These are phyloP conservation scores for Picea glauca DNA, from an alignment of 75 land plant species.

Conservation along the genomic window DNA sequence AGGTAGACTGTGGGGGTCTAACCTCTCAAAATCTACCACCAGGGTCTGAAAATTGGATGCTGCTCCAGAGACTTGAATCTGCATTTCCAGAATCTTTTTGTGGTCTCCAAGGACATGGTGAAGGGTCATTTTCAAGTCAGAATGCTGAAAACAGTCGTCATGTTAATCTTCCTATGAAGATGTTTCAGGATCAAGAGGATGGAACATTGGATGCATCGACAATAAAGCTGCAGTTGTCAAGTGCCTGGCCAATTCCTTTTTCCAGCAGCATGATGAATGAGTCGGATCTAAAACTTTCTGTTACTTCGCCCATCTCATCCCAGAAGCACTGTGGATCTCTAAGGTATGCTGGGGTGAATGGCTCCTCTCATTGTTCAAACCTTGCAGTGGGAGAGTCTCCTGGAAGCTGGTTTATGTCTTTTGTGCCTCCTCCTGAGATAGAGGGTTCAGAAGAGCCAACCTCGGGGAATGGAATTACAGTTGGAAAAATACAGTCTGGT, in stretches of 20 bases:
- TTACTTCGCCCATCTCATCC: neutral
- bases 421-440: neutral
- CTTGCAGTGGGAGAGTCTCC: conserved; percentile 1
- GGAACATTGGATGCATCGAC: conserved; percentile 2
- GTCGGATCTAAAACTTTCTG: conserved; percentile 1
- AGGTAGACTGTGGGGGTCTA: neutral
- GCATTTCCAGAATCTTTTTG: neutral
- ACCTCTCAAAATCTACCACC: neutral
- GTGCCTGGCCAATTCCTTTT: conserved; percentile 2
- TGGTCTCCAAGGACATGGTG: neutral
- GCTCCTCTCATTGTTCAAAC: neutral
- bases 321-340: neutral
- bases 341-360: neutral
- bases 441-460: conserved; percentile 5
- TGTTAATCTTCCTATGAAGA: neutral
- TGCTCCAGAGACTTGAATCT: neutral
- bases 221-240: conserved; percentile 8
- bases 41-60: neutral
- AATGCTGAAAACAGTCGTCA: neutral
- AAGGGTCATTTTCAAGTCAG: neutral
- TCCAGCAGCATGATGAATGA: neutral
- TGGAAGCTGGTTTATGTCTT: conserved; percentile 7
- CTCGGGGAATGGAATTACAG: neutral
- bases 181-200: neutral
- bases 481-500: neutral